Conservation (phyloP, 768 basidiomycete genomes). For the Podaxis rugospora region DNA sequence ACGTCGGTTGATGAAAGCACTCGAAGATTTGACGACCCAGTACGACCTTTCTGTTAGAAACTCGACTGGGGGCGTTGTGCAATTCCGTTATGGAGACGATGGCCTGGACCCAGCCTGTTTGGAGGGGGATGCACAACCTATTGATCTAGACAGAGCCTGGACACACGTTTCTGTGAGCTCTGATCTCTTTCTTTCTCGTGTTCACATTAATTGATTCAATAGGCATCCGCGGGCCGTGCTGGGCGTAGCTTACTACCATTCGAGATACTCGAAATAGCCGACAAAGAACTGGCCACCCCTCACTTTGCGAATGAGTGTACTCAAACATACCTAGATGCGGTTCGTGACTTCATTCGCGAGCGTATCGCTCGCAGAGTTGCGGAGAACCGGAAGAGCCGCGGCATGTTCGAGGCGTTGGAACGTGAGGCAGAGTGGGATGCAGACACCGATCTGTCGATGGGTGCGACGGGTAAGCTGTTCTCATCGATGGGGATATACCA, state of each 20-base stretch:
- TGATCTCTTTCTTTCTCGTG: background rate
- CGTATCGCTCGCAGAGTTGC: slow-evolving; percentile 66
- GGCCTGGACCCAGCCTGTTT: slow-evolving; percentile 95
- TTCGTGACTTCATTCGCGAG: slow-evolving; percentile 67
- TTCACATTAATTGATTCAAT: background rate
- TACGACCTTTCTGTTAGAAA: slow-evolving; percentile 97
- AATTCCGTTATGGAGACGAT: slow-evolving; percentile 96
- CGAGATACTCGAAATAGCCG: slow-evolving; percentile 74
- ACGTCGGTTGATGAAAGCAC: slow-evolving; percentile 95
- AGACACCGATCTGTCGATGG: slow-evolving; percentile 71
- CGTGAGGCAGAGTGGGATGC: slow-evolving; percentile 73
- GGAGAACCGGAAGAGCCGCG: slow-evolving; percentile 60
- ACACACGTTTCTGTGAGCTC: slow-evolving; percentile 68
- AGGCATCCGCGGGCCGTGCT: slow-evolving; percentile 61
- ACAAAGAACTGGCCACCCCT: slow-evolving; percentile 51
- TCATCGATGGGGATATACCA: background rate
- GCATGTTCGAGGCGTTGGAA: slow-evolving; percentile 82
- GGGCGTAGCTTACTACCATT: slow-evolving; percentile 77
- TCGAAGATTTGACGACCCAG: slow-evolving; percentile 94
- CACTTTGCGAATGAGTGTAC: slow-evolving; percentile 72
- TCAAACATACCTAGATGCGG: slow-evolving; percentile 59
- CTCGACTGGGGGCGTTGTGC: slow-evolving; percentile 91
- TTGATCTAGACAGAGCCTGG: slow-evolving; percentile 88
- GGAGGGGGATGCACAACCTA: slow-evolving; percentile 92
- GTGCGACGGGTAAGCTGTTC: slow-evolving; percentile 57